Evolutionary conservation across 495 filamentous ascomycete species (phyloP), one percentile per base, ranked within the genome.

Genomic region (Neurospora pannonica): DNA sequence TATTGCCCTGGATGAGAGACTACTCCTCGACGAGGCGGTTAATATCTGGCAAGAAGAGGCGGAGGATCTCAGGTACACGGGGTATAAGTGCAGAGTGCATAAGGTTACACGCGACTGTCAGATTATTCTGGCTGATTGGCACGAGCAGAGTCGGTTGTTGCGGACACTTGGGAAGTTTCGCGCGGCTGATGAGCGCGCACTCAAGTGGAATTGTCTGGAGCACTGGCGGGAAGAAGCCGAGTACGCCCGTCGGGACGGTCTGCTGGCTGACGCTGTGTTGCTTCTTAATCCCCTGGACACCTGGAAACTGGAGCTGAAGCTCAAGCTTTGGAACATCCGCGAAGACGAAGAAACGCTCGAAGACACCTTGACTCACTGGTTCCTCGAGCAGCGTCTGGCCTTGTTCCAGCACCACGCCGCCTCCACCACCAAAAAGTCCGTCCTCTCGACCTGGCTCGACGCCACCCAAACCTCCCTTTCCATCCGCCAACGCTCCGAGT

Each of bases 1-100:
- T 2, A 72, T 71, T 5, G 75, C 74, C 13, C 9, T 78, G 40
- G 79, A 82, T 60, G 77, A 81, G 43, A 72, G 79, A 31, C 74
- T 81, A n/a, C 36, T 81, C 36, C 77, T 80, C 46, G 75, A 80
- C 69, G 79, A 80, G 72, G 77, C 70, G 40, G 40, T 79, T 70
- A 74, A 72, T 31, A 81, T 79, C 71, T 82, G 80, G 80, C 76
- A 70, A 11, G 80, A 82, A 69, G 80, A 81, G 74, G 54, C 75
- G 11, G 75, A 77, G 9, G 73, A 75, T 11, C 72, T 78, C 10
- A 76, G 76, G n/a, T 73, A 76, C 38, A 71, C 72, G 19, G 74
- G 76, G 9, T 71, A 76, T 37, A 73, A 79, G 37, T 38, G 67
- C 69, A 73, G 75, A 4, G 46, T 77, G 19, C 71, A 77, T 39